Evolutionary conservation across 164 flowering plant species (phyloP).

Genomic region (Amborella trichopoda): DNA sequence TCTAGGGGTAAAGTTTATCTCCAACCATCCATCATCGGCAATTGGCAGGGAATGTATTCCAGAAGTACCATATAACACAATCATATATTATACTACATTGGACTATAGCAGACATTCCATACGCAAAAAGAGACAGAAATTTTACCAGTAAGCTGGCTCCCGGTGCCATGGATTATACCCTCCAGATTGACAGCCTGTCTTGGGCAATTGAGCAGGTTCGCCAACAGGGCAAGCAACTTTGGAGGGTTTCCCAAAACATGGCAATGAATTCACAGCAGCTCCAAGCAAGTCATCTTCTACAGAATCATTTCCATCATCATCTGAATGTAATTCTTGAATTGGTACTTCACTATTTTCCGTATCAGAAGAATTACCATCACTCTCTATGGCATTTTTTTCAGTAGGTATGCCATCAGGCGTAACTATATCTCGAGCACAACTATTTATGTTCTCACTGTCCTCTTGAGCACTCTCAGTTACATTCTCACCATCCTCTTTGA

Average conservation of each 20-base stretch:
- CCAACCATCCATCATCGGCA: too few relatives aligned
- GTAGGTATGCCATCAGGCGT: not conserved
- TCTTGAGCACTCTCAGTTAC: conserved; percentile 9
- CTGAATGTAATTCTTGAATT: conserved; percentile 10
- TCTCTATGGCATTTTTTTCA: conserved; percentile 11
- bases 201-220: too few relatives aligned
- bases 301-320: conserved; percentile 30
- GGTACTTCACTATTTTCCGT: conserved; percentile 23
- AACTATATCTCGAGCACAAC: not conserved
- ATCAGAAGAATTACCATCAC: conserved; percentile 21
- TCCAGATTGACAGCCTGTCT: too few relatives aligned
- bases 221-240: too few relatives aligned
- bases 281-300: conserved; percentile 36
- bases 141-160: too few relatives aligned
- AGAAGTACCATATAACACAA: too few relatives aligned
- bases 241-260: not conserved
- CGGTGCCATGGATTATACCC: too few relatives aligned
- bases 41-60: too few relatives aligned
- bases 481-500: conserved; percentile 41
- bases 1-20: too few relatives aligned
- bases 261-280: conserved; percentile 1
- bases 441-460: not conserved
- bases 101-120: too few relatives aligned
- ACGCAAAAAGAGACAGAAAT: too few relatives aligned
- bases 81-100: too few relatives aligned